Evolutionary conservation across 768 basidiomycete genomes (phyloP).

Genomic region (Melanogaster broomeanus): DNA sequence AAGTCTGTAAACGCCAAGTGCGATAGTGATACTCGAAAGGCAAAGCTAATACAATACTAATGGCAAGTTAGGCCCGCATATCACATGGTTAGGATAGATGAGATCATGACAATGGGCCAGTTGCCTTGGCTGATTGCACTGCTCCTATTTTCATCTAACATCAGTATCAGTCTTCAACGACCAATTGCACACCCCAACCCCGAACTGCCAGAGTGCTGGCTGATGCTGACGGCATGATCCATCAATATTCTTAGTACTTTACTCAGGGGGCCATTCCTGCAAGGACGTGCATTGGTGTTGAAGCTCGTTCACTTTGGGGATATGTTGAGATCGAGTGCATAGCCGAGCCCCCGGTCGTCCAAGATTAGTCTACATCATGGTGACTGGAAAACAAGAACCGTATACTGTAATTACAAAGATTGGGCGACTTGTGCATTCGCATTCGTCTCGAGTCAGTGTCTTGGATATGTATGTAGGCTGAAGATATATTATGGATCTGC

Average conservation of each 20-base stretch:
- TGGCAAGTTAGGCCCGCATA: too few species aligned
- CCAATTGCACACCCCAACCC: too few species aligned
- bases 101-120: too few species aligned
- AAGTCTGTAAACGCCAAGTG: too few species aligned
- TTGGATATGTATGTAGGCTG: not conserved
- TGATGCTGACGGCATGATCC: not conserved
- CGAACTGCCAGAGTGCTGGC: too few species aligned
- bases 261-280: conserved; percentile 47
- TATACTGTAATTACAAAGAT: not conserved
- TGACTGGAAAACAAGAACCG: not conserved
- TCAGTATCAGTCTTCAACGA: too few species aligned
- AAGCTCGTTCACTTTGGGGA: conserved; percentile 50
- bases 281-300: conserved; percentile 60
- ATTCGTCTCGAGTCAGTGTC: too few species aligned
- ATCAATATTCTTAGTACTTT: conserved; percentile 45
- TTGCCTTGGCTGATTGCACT: too few species aligned
- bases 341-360: conserved; percentile 35
- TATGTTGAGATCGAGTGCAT: conserved; percentile 65
- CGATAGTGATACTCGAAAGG: too few species aligned
- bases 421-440: not conserved
- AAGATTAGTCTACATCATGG: not conserved
- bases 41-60: too few species aligned
- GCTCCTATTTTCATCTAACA: too few species aligned
- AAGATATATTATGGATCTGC: not conserved
- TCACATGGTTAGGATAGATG: too few species aligned